phyloP scores from a whole-genome alignment of 2,329 filamentous ascomycete genomes.

The Aspergillus transmontanensis region DNA sequence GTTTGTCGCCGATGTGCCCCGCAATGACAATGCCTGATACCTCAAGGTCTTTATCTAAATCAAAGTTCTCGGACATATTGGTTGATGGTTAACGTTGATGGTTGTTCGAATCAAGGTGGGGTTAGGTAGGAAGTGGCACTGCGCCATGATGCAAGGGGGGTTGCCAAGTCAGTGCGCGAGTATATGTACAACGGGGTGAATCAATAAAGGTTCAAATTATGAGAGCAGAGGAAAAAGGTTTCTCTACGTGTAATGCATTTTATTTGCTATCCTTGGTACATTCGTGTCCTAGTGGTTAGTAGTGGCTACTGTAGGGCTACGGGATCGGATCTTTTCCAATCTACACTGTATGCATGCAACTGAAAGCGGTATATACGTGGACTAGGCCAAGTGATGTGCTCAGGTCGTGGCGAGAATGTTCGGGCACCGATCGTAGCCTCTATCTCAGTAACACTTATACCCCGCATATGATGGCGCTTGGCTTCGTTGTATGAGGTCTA shows the following conservation, averaged over 20 bases:
- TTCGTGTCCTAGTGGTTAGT: background rate
- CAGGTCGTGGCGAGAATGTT: background rate
- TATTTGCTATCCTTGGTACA: background rate
- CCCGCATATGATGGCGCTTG: background rate
- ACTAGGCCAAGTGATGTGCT: background rate
- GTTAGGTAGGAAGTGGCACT: background rate
- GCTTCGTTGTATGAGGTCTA: background rate
- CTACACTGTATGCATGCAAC: background rate
- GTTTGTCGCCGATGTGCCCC: background rate
- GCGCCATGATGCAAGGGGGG: conserved; percentile 1
- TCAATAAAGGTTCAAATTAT: background rate
- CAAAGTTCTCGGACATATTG: conserved; percentile 2
- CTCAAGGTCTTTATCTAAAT: background rate
- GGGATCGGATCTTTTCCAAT: background rate
- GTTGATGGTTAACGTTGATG: background rate
- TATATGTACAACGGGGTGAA: background rate
- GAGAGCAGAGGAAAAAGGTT: background rate
- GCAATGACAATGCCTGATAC: background rate
- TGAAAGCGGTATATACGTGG: background rate
- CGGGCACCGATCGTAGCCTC: background rate
- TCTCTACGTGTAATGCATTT: background rate
- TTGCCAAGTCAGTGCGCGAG: background rate
- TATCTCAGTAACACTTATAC: background rate
- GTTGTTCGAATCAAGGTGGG: background rate
- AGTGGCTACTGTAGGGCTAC: background rate